phyloP scores from a whole-genome alignment of 75 land plant species.

The Cupressus sempervirens region DNA sequence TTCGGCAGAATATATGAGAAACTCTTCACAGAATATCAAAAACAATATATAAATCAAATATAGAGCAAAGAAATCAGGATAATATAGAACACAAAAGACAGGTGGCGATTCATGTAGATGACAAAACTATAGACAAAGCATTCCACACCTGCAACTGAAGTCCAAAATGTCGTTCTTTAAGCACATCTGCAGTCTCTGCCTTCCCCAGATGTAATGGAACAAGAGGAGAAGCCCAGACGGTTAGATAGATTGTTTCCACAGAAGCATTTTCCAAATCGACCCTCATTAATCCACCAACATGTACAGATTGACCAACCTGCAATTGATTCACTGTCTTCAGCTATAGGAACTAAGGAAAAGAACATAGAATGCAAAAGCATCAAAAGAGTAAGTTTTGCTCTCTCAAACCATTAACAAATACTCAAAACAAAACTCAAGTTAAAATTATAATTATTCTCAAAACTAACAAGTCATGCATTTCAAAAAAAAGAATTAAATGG shows the following conservation, averaged over 20 bases:
- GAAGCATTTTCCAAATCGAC: conserved; percentile 66
- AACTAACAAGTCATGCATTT: background rate
- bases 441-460: background rate
- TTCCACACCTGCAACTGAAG: conserved; percentile 63
- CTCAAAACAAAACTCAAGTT: background rate
- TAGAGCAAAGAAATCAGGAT: background rate
- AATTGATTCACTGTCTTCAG: background rate
- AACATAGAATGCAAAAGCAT: background rate
- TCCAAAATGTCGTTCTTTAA: conserved; percentile 81
- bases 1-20: background rate
- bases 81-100: background rate
- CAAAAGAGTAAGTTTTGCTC: background rate
- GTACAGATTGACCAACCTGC: conserved; percentile 74
- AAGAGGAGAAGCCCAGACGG: conserved; percentile 87
- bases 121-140: background rate
- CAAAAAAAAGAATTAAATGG: background rate
- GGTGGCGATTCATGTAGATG: background rate
- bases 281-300: conserved; percentile 82
- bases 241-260: conserved; percentile 72
- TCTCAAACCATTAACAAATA: background rate
- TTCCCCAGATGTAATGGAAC: conserved; percentile 91
- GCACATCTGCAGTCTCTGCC: conserved; percentile 48
- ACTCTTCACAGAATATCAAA: background rate
- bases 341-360: background rate
- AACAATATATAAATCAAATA: background rate